Evolutionary conservation across 2,329 filamentous ascomycete species (phyloP).

Genomic region (Penicillium sp.): DNA sequence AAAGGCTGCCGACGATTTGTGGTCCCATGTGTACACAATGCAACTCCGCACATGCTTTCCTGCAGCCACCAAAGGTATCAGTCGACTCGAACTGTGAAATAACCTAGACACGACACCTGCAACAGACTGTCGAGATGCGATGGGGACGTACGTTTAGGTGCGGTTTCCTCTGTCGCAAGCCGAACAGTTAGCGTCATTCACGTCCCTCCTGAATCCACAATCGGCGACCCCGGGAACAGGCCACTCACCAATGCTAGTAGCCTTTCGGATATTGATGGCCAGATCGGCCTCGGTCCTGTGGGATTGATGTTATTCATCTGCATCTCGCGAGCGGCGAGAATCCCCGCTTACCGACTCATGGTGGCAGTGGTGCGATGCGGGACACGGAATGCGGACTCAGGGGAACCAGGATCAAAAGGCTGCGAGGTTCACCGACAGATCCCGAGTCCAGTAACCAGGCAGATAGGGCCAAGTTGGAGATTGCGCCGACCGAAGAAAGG

Average conservation of each 20-base stretch:
- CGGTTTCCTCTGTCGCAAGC: slow-evolving; percentile 59
- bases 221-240: slow-evolving; percentile 2
- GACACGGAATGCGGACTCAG: slow-evolving; percentile 24
- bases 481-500: slow-evolving; percentile 10
- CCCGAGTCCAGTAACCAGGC: slow-evolving; percentile 26
- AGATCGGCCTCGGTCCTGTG: slow-evolving; percentile 64
- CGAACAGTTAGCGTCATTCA: slow-evolving; percentile 19
- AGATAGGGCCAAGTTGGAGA: slow-evolving; percentile 13
- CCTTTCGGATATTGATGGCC: slow-evolving; percentile 68
- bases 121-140: slow-evolving; percentile 4
- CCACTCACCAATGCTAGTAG: slow-evolving; percentile 60
- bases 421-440: slow-evolving; percentile 21
- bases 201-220: slow-evolving; percentile 6
- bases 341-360: slow-evolving; percentile 59
- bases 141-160: slow-evolving; percentile 61
- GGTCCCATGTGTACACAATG: slow-evolving; percentile 99
- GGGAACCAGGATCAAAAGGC: slow-evolving; percentile 17
- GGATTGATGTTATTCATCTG: slow-evolving; percentile 13
- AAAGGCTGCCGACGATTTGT: slow-evolving; percentile 92
- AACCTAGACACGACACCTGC: not conserved
- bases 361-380: slow-evolving; percentile 50
- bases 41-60: slow-evolving; percentile 95
- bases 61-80: slow-evolving; percentile 30
- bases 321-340: not conserved
- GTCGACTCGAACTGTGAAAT: slow-evolving; percentile 1